These are phyloP conservation scores for Lecanicillium sp. DNA, from an alignment of 2,329 filamentous ascomycete genomes.

Conservation along the genomic window DNA sequence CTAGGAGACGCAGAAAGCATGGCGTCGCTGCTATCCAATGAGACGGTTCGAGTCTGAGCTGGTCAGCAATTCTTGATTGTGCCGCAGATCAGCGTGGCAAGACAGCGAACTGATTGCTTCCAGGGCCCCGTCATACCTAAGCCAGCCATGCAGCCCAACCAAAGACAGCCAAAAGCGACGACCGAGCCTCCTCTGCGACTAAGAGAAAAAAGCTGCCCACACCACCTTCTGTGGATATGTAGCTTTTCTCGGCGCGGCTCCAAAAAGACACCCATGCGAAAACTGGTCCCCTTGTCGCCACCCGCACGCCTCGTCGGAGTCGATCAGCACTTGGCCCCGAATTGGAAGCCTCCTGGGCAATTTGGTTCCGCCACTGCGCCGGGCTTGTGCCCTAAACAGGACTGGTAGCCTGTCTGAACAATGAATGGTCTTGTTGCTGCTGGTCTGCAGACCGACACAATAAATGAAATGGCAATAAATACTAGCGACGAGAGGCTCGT, in stretches of 20 bases:
- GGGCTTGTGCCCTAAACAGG: constrained; percentile 13
- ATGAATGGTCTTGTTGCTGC: not conserved
- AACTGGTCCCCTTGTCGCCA: constrained; percentile 9
- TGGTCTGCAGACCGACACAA: not conserved
- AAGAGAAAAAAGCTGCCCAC: constrained; percentile 1
- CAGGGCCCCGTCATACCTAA: too few relatives aligned
- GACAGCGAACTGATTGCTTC: too few relatives aligned
- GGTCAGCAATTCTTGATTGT: too few relatives aligned
- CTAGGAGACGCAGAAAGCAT: not conserved
- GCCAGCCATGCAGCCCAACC: not conserved
- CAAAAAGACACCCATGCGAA: constrained; percentile 3
- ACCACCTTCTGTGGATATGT: constrained; percentile 5
- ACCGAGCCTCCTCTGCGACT: too few relatives aligned
- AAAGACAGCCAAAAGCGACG: not conserved
- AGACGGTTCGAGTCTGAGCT: not conserved
- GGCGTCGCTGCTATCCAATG: not conserved
- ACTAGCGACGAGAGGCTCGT: too few relatives aligned
- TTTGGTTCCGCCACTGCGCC: constrained; percentile 8
- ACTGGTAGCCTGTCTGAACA: not conserved
- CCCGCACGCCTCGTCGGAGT: constrained; percentile 5
- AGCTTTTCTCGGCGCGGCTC: constrained; percentile 3
- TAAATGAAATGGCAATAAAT: too few relatives aligned
- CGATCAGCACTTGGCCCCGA: constrained; percentile 12
- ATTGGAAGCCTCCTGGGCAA: constrained; percentile 9
- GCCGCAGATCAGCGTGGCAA: too few relatives aligned